A percentile compares a stretch with the other conserved stretches of the same genome.
Evolutionary conservation across 108 stramenopile species (phyloP).

Genomic region (Mayamaea pseudoterrestris): DNA sequence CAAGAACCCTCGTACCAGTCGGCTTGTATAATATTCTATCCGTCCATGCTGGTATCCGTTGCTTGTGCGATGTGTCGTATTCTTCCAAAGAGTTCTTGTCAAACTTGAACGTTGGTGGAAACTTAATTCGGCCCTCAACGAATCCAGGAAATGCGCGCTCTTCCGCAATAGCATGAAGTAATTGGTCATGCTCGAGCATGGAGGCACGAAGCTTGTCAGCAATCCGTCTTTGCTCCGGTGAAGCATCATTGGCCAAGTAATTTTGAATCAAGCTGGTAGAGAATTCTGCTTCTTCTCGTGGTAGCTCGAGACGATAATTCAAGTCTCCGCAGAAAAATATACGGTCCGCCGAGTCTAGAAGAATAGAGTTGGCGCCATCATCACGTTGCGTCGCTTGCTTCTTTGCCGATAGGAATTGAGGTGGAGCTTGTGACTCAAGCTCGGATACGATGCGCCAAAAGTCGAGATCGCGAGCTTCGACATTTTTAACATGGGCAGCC

Average conservation of each 20-base stretch:
- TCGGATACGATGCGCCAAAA: slow-evolving; percentile 75
- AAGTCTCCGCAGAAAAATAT: slow-evolving; percentile 79
- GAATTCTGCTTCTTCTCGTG: slow-evolving; percentile 55
- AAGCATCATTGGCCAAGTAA: too few species aligned
- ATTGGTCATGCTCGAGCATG: slow-evolving; percentile 65
- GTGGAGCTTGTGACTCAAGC: slow-evolving; percentile 71
- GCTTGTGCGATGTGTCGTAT: slow-evolving; percentile 82
- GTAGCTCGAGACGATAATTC: slow-evolving; percentile 74
- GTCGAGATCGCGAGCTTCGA: slow-evolving; percentile 69
- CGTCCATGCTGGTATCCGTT: slow-evolving; percentile 82
- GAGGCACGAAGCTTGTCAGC: slow-evolving; percentile 15
- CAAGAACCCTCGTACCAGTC: slow-evolving; percentile 40
- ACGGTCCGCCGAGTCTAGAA: slow-evolving; percentile 62
- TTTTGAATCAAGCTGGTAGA: not conserved
- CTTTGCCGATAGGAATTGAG: slow-evolving; percentile 41
- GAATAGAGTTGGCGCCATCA: slow-evolving; percentile 3
- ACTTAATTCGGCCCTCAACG: slow-evolving; percentile 62
- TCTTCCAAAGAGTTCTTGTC: slow-evolving; percentile 62
- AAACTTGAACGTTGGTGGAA: slow-evolving; percentile 82
- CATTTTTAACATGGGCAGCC: slow-evolving; percentile 82
- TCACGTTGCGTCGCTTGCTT: too few species aligned
- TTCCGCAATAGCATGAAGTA: slow-evolving; percentile 41
- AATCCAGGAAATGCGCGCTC: slow-evolving; percentile 60
- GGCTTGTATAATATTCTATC: slow-evolving; percentile 78
- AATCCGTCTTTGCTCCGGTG: too few species aligned